These are phyloP conservation scores for Fusarium sp. DNA, from an alignment of 2,329 filamentous ascomycete species.

Conservation along the genomic window DNA sequence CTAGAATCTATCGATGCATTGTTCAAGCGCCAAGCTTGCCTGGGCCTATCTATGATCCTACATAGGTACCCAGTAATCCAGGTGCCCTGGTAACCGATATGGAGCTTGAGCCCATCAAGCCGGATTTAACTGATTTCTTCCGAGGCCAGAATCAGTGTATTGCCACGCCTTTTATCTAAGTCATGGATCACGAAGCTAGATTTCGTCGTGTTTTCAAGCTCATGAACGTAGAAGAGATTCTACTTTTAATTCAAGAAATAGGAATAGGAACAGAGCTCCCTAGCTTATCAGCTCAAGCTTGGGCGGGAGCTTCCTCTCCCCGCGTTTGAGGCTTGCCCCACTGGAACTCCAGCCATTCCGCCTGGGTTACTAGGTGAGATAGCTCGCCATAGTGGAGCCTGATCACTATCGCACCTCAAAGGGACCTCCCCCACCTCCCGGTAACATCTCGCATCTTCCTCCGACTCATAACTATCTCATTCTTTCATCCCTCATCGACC, in stretches of 20 bases:
- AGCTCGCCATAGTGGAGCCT: constrained; percentile 35
- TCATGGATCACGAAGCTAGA: neutral
- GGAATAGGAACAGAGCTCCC: neutral
- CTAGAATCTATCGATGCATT: neutral
- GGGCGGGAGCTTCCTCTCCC: neutral
- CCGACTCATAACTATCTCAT: neutral
- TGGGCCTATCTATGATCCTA: neutral
- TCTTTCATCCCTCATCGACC: neutral
- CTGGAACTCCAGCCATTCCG: constrained; percentile 8
- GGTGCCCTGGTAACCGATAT: neutral
- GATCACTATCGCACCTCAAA: constrained; percentile 37
- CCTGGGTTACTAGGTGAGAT: neutral
- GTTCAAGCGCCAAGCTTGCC: neutral
- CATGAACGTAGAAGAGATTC: neutral
- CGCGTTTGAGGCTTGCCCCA: constrained; percentile 2
- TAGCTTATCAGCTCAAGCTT: neutral
- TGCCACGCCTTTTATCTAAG: too few species aligned
- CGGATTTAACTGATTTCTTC: neutral
- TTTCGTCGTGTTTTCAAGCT: neutral
- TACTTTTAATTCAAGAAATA: too few species aligned
- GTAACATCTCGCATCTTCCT: neutral
- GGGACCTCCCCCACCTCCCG: constrained; percentile 11
- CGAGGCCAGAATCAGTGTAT: neutral
- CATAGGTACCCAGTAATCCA: neutral
- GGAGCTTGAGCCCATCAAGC: neutral